Conservation (phyloP, 805 yeast species). For the Metschnikowia kofuensis region DNA sequence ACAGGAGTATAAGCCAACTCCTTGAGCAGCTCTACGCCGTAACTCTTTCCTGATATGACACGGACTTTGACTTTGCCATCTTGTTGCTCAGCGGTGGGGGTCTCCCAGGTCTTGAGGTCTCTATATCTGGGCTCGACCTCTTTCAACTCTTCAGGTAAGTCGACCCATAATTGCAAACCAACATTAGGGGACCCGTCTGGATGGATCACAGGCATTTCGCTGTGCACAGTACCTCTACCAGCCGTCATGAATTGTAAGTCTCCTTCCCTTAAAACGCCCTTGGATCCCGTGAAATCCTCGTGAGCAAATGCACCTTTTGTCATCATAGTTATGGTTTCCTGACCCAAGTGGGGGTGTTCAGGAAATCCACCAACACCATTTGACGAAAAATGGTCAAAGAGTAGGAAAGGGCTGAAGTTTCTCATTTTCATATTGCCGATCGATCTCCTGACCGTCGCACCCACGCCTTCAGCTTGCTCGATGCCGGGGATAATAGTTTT, state of each 20-base stretch:
- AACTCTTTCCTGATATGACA: conserved; percentile 74
- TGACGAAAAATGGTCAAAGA: conserved; percentile 76
- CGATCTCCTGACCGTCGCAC: conserved; percentile 82
- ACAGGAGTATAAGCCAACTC: conserved; percentile 84
- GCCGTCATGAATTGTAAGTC: conserved; percentile 95
- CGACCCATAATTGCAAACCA: conserved; percentile 78
- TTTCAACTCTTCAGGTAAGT: conserved; percentile 18
- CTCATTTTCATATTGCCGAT: conserved; percentile 67
- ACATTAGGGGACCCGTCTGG: conserved; percentile 24
- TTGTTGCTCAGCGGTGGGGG: conserved; percentile 64
- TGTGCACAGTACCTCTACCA: conserved; percentile 81
- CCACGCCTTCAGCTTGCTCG: conserved; percentile 82
- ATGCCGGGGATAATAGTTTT: conserved; percentile 43
- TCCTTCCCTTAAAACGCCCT: conserved; percentile 73
- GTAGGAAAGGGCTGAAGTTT: conserved; percentile 76
- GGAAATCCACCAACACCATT: conserved; percentile 72
- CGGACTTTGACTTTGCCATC: conserved; percentile 61
- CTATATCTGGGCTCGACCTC: conserved; percentile 68
- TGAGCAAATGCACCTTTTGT: conserved; percentile 69
- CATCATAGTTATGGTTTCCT: conserved; percentile 73
- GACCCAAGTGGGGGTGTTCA: conserved; percentile 82
- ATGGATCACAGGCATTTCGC: conserved; percentile 74
- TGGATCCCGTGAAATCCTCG: conserved; percentile 84
- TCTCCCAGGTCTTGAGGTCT: conserved; percentile 66
- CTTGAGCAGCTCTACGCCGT: conserved; percentile 70